phyloP scores from a whole-genome alignment of 108 stramenopile genomes.

The Cyclostephanos invisitatus region DNA sequence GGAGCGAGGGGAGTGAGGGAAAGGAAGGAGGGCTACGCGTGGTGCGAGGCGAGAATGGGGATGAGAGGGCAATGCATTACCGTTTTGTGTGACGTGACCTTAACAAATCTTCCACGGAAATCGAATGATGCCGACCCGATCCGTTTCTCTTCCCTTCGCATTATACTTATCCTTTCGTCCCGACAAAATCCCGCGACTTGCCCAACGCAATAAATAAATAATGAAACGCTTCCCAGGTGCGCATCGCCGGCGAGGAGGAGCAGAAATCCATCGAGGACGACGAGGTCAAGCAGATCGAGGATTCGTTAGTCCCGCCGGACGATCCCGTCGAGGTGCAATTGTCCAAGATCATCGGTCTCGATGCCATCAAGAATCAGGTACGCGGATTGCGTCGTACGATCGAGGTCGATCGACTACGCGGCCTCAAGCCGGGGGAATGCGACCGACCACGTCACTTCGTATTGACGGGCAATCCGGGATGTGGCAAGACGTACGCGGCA shows the following conservation, averaged over 20 bases:
- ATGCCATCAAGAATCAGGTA: constrained; percentile 51
- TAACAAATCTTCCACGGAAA: too few relatives aligned
- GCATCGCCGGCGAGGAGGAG: constrained; percentile 77
- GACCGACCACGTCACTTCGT: constrained; percentile 68
- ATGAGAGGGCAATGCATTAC: too few relatives aligned
- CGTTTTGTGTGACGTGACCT: too few relatives aligned
- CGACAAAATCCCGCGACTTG: too few relatives aligned
- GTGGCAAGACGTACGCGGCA: constrained; percentile 88
- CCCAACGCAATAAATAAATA: background rate
- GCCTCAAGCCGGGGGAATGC: constrained; percentile 37
- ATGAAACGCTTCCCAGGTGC: constrained; percentile 42
- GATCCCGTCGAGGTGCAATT: constrained; percentile 76
- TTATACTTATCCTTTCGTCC: too few relatives aligned
- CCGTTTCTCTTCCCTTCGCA: too few relatives aligned
- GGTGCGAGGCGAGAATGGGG: too few relatives aligned
- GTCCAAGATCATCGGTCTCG: constrained; percentile 66
- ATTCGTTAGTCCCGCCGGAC: constrained; percentile 80
- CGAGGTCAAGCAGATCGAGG: constrained; percentile 82
- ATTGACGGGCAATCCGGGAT: constrained; percentile 91
- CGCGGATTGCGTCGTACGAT: constrained; percentile 70
- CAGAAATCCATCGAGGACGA: constrained; percentile 70
- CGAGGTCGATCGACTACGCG: constrained; percentile 60
- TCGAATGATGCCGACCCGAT: too few relatives aligned
- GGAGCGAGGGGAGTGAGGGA: too few relatives aligned
- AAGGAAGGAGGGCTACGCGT: too few relatives aligned